Percentiles rank a stretch among this genome's conserved stretches.
These are phyloP conservation scores for Knufia fluminis DNA, from an alignment of 2,329 filamentous ascomycete genomes.

Conservation along the genomic window DNA sequence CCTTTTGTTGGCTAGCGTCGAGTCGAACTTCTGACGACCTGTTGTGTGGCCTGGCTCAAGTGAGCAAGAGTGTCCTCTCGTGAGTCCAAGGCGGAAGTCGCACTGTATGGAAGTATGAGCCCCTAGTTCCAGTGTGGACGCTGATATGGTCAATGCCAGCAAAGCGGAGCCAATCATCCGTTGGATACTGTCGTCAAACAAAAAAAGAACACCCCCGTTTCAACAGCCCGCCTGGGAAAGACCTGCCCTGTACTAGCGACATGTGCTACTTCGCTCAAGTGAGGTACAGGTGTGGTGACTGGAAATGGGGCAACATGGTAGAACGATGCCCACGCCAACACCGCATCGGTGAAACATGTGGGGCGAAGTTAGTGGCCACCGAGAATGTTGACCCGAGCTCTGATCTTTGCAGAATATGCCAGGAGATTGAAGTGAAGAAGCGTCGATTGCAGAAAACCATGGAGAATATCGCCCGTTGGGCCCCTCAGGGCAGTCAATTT, in stretches of 20 bases:
- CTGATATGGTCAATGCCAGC: background rate
- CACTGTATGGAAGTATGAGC: too few relatives aligned
- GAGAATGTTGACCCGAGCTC: slow-evolving; percentile 14
- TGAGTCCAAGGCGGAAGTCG: too few relatives aligned
- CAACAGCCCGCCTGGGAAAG: background rate
- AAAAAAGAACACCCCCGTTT: background rate
- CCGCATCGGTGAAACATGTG: slow-evolving; percentile 22
- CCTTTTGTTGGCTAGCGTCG: too few relatives aligned
- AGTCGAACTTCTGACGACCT: too few relatives aligned
- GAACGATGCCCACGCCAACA: slow-evolving; percentile 20
- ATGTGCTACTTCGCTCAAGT: slow-evolving; percentile 23
- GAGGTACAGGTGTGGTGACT: slow-evolving; percentile 19
- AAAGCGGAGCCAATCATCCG: background rate
- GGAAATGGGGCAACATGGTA: slow-evolving; percentile 25
- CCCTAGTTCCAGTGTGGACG: background rate
- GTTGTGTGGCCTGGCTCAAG: too few relatives aligned
- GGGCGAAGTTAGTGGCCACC: slow-evolving; percentile 14
- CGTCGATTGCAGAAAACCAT: slow-evolving; percentile 14
- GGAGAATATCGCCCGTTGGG: slow-evolving; percentile 20
- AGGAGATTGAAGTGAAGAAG: slow-evolving; percentile 20
- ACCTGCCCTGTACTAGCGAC: background rate
- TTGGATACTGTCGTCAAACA: background rate
- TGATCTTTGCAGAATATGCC: slow-evolving; percentile 18
- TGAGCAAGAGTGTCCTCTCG: too few relatives aligned
- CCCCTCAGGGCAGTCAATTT: slow-evolving; percentile 17